A percentile compares a stretch with the other conserved stretches of the same genome.
phyloP scores from a whole-genome alignment of 2,329 filamentous ascomycete species.

The Neophaeococcomyces mojaviensis region DNA sequence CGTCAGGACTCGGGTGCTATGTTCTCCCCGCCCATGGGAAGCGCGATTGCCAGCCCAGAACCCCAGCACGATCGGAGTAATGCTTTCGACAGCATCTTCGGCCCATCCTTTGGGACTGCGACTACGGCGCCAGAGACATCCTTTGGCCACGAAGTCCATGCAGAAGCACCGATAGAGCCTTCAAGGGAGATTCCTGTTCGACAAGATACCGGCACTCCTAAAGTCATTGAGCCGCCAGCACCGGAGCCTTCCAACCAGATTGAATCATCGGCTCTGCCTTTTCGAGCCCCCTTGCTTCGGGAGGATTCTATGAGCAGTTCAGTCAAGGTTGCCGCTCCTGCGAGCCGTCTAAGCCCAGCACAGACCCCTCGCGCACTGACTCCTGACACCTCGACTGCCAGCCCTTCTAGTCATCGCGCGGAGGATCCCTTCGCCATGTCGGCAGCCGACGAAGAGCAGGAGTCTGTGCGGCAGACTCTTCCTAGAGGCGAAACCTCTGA shows the following conservation, averaged over 20 bases:
- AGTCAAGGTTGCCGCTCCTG: slow-evolving; percentile 67
- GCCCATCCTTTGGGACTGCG: slow-evolving; percentile 54
- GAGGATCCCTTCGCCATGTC: slow-evolving; percentile 20
- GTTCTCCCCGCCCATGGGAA: slow-evolving; percentile 15
- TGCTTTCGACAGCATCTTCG: slow-evolving; percentile 82
- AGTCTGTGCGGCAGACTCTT: slow-evolving; percentile 18
- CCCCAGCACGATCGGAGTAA: slow-evolving; percentile 40
- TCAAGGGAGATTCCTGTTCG: background rate
- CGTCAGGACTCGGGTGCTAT: slow-evolving; percentile 45
- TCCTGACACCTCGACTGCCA: slow-evolving; percentile 31
- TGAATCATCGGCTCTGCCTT: slow-evolving; percentile 66
- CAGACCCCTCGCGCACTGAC: slow-evolving; percentile 42
- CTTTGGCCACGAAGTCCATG: slow-evolving; percentile 49
- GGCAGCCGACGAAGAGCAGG: slow-evolving; percentile 22
- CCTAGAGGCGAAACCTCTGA: slow-evolving; percentile 14
- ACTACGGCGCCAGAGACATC: slow-evolving; percentile 46
- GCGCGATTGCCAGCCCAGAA: slow-evolving; percentile 5
- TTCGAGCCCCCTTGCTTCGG: slow-evolving; percentile 49
- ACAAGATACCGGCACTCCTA: slow-evolving; percentile 17
- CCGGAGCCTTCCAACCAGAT: slow-evolving; percentile 70
- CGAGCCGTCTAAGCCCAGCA: slow-evolving; percentile 51
- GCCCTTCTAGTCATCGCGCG: slow-evolving; percentile 14
- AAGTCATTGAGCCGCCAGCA: slow-evolving; percentile 41
- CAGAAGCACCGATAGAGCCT: background rate
- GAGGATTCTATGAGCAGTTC: slow-evolving; percentile 68